A percentile compares a stretch with the other conserved stretches of the same genome.
These are phyloP conservation scores for Ogataea sp. DNA, from an alignment of 805 yeast species.

Conservation along the genomic window DNA sequence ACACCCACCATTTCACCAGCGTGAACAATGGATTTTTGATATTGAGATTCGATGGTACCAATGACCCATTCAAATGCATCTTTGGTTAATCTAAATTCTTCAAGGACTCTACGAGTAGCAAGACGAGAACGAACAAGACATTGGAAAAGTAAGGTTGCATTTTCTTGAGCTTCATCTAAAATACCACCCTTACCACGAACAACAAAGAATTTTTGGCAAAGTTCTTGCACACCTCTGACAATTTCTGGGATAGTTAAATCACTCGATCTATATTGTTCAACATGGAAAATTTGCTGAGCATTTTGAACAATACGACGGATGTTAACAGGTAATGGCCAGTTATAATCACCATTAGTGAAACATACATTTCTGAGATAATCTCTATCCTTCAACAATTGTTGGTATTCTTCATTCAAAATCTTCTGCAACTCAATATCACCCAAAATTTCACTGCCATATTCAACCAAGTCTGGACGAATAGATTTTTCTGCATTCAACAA, in stretches of 20 bases:
- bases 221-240: conserved; percentile 58
- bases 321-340: conserved; percentile 97
- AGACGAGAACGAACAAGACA: conserved; percentile 88
- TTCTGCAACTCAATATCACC: conserved; percentile 85
- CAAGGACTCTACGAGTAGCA: conserved; percentile 83
- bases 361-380: conserved; percentile 66
- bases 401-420: conserved; percentile 75
- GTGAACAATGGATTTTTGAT: conserved; percentile 83
- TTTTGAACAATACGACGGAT: conserved; percentile 94
- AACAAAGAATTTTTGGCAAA: conserved; percentile 62
- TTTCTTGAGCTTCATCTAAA: conserved; percentile 78
- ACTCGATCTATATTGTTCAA: conserved; percentile 83
- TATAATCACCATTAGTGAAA: conserved; percentile 88
- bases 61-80: conserved; percentile 93
- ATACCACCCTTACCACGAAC: conserved; percentile 75
- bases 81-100: conserved; percentile 78
- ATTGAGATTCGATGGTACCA: conserved; percentile 91
- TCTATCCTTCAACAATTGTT: conserved; percentile 73
- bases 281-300: conserved; percentile 94
- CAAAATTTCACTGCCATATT: conserved; percentile 81
- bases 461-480: conserved; percentile 66
- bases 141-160: conserved; percentile 86
- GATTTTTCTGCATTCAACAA: conserved; percentile 62
- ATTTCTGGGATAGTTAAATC: conserved; percentile 83
- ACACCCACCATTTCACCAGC: conserved; percentile 99